Evolutionary conservation across 305 asterid genomes (phyloP).

Genomic region (Solanum hybrid): DNA sequence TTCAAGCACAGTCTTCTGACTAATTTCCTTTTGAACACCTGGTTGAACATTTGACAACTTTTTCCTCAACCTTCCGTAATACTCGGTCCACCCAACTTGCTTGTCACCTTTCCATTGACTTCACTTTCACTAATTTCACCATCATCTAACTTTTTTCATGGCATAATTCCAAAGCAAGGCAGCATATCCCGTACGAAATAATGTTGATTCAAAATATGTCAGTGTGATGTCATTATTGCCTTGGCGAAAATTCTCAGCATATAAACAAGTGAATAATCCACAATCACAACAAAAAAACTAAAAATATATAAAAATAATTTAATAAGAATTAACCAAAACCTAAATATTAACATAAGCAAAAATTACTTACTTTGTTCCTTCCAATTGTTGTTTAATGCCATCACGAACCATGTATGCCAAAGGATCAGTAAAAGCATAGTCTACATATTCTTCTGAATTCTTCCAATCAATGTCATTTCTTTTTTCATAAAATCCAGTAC

Average conservation of each 20-base stretch:
- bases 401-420: neutral
- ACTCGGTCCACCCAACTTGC: neutral
- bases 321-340: neutral
- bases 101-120: no score
- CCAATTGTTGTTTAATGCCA: neutral
- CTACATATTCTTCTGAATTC: neutral
- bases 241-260: no score
- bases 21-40: neutral
- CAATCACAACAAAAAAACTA: neutral
- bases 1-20: no score
- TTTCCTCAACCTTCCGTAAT: neutral
- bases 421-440: neutral
- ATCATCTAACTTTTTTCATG: no score
- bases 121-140: no score
- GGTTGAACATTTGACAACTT: neutral
- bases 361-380: neutral
- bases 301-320: no score
- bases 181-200: no score
- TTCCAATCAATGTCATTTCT: neutral
- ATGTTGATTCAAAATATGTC: no score
- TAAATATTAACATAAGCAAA: neutral
- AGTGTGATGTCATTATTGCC: no score
- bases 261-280: neutral
- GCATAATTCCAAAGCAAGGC: no score
- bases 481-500: no score